Percentiles rank a stretch among this genome's conserved stretches.
phyloP scores from a whole-genome alignment of 2,329 filamentous ascomycete species.

The Leptographium galeiforme region DNA sequence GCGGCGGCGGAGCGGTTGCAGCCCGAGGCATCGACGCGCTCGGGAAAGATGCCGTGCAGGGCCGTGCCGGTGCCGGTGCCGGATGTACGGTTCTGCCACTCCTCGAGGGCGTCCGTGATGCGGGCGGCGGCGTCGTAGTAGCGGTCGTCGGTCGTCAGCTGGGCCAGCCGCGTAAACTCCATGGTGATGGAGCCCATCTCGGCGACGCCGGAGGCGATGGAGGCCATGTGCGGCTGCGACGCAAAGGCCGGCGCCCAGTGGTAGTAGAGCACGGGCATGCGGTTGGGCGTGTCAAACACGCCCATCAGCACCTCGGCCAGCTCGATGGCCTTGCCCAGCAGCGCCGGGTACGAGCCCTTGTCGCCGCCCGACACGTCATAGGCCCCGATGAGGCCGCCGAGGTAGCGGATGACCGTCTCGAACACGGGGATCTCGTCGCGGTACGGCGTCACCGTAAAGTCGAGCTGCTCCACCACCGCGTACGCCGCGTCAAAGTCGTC shows the following conservation, averaged over 20 bases:
- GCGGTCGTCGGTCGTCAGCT: constrained; percentile 65
- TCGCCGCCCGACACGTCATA: constrained; percentile 68
- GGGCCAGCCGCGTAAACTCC: constrained; percentile 81
- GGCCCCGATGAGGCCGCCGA: constrained; percentile 73
- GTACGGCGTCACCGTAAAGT: constrained; percentile 60
- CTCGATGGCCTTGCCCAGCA: constrained; percentile 67
- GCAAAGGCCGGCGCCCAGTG: constrained; percentile 56
- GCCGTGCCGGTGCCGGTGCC: constrained; percentile 47
- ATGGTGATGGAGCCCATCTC: constrained; percentile 70
- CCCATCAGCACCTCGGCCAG: constrained; percentile 70
- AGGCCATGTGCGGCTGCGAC: constrained; percentile 50
- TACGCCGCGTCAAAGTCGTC: constrained; percentile 72
- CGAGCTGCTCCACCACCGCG: constrained; percentile 55
- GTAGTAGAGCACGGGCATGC: constrained; percentile 78
- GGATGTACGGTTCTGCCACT: constrained; percentile 46
- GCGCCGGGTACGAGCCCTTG: constrained; percentile 42
- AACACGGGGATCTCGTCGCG: constrained; percentile 71
- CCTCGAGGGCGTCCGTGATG: constrained; percentile 67
- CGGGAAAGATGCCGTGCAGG: constrained; percentile 50
- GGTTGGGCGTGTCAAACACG: constrained; percentile 82
- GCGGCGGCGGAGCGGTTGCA: constrained; percentile 47
- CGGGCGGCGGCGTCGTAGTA: constrained; percentile 86
- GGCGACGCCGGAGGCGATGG: constrained; percentile 40
- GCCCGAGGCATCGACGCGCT: constrained; percentile 63
- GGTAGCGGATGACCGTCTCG: constrained; percentile 81